These are phyloP conservation scores for Pyrus pyrifolia DNA, from an alignment of 306 rosid species.

Conservation along the genomic window DNA sequence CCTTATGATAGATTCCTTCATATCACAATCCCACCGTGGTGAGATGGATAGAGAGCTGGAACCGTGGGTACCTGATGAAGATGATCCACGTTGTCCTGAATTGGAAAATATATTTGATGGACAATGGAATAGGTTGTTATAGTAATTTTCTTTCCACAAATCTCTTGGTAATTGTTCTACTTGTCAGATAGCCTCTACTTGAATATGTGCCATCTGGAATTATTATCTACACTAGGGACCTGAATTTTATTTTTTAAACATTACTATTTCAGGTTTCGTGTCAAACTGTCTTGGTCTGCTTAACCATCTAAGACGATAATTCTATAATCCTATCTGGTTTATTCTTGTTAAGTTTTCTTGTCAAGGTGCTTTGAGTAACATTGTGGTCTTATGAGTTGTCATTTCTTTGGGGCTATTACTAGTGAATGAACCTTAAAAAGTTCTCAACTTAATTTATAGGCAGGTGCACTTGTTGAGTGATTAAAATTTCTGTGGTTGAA, in stretches of 20 bases:
- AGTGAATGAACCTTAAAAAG: not conserved
- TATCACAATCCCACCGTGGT: slow-evolving; percentile 66
- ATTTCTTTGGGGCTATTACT: not conserved
- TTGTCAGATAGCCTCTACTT: slow-evolving; percentile 4
- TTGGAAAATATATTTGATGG: slow-evolving; percentile 75
- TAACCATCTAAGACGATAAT: not conserved
- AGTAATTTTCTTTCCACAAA: slow-evolving; percentile 26
- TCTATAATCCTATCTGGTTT: not conserved
- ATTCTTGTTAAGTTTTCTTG: not conserved
- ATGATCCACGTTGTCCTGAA: slow-evolving; percentile 71
- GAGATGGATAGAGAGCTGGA: slow-evolving; percentile 76
- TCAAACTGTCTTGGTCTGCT: not conserved
- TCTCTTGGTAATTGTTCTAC: slow-evolving; percentile 22
- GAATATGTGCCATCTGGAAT: not conserved
- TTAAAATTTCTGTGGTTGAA: not conserved
- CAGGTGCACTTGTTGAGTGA: not conserved
- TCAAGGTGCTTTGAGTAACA: not conserved
- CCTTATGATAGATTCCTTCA: slow-evolving; percentile 71
- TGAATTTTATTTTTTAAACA: not conserved
- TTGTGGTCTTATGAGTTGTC: not conserved
- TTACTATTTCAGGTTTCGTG: not conserved
- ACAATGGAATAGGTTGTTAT: slow-evolving; percentile 73
- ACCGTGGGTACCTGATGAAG: slow-evolving; percentile 93
- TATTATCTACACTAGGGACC: not conserved
- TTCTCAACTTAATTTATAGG: not conserved